Conservation (phyloP, 2,329 filamentous ascomycete genomes). For the Claviceps maximensis region DNA sequence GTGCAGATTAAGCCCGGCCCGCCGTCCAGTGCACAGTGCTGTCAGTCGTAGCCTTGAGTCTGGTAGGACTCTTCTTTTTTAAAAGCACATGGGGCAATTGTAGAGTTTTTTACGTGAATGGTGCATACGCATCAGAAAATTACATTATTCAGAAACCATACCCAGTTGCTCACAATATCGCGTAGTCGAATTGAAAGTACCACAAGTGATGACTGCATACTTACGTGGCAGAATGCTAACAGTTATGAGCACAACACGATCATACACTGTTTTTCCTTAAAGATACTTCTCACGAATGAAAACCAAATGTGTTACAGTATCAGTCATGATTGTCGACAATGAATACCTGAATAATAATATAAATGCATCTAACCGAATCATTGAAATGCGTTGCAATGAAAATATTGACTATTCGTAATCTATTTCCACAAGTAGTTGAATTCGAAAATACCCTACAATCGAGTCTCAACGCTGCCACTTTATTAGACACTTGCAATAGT, state of each 20-base stretch:
- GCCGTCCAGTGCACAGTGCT: not conserved
- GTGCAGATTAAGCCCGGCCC: not conserved
- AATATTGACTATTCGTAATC: not conserved
- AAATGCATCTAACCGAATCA: not conserved
- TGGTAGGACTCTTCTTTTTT: not conserved
- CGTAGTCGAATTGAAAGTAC: not conserved
- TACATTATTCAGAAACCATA: not conserved
- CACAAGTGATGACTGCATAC: not conserved
- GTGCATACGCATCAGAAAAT: not conserved
- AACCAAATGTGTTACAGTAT: not conserved
- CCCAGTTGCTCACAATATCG: not conserved
- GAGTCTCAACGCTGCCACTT: not conserved
- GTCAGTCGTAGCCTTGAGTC: not conserved
- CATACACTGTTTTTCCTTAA: not conserved
- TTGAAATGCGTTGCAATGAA: not conserved
- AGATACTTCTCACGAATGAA: not conserved
- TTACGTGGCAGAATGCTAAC: not conserved
- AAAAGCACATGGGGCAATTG: not conserved
- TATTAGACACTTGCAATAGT: conserved; percentile 8
- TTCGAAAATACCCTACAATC: not conserved
- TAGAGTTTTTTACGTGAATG: not conserved
- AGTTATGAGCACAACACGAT: not conserved
- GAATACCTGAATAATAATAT: too few species aligned
- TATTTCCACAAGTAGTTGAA: not conserved
- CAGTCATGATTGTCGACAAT: not conserved